Evolutionary conservation across 192 early-diverging fungal genomes (phyloP), one percentile per base, ranked within the genome.

Genomic region (Podila epigama): DNA sequence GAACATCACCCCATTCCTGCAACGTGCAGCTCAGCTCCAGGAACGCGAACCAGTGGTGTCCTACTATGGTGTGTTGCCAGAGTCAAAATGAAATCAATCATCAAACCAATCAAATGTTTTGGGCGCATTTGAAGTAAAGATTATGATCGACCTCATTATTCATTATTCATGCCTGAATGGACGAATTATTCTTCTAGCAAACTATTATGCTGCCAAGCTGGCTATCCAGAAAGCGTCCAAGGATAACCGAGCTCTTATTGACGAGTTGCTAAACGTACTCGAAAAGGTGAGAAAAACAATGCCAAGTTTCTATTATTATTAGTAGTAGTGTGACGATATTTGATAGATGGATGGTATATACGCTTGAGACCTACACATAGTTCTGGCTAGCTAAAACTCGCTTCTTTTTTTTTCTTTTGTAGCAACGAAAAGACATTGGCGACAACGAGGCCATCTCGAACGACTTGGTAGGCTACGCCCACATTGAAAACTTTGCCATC

Each of bases 401-500:
- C 25, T 5, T 52, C 28, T 51, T 35, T 34, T 42, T 29, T 10
- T 33, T 70, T 29, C 29, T 15, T 28, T 29, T 60, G 6, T 75
- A 94, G 92, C 90, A 91, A 69, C 94, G 95, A 69, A 85, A 80
- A n/a, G 61, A 79, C 16, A 72, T 97, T 9, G 75, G 64, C 0
- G 82, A 81, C 0, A 84, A 90, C 56, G 90, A 92, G 42, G 88
- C 89, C 18, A 90, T 98, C 44, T 82, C 82, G 4, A 86, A 93
- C 70, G 93, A 99, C 37, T 42, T 82, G 1, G 89, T 90, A 2
- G 96, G 92, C 1, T 86, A 89, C 39, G 89, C 89, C 5, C 92
- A 98, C 39, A 84, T 97, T 32, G 91, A 94, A n/a, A 88, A 89
- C 68, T 98, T 99, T 86, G 97, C 91, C 1, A 78, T 98, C 6